Evolutionary conservation across 345 rosid genomes (phyloP).

Genomic region (Rhizophora mangle): DNA sequence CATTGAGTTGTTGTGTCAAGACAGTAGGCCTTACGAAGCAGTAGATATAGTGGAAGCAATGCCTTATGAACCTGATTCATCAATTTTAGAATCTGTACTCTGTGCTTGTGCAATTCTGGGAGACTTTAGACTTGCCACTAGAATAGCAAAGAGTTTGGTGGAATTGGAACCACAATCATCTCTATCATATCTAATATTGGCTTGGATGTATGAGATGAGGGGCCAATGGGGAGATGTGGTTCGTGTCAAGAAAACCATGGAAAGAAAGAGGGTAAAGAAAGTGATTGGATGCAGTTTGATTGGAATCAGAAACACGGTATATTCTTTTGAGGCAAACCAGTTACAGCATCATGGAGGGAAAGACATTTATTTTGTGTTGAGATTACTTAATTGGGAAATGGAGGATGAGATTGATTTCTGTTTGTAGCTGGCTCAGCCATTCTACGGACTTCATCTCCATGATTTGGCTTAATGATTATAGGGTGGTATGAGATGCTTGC

Average conservation of each 20-base stretch:
- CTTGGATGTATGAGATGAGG: constrained; percentile 48
- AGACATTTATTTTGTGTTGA: constrained; percentile 36
- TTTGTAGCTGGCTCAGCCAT: background rate
- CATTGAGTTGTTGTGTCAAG: constrained; percentile 46
- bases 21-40: constrained; percentile 48
- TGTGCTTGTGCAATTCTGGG: constrained; percentile 31
- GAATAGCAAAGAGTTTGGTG: constrained; percentile 45
- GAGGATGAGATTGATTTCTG: constrained; percentile 12
- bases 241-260: constrained; percentile 43
- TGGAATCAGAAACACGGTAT: constrained; percentile 36
- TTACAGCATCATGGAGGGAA: constrained; percentile 51
- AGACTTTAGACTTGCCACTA: constrained; percentile 40
- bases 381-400: constrained; percentile 46
- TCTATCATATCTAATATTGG: constrained; percentile 47
- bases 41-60: constrained; percentile 34
- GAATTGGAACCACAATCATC: constrained; percentile 39
- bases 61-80: constrained; percentile 41
- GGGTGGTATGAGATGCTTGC: too few relatives aligned
- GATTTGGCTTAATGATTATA: too few relatives aligned
- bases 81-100: constrained; percentile 46
- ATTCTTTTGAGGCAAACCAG: constrained; percentile 41
- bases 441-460: too few relatives aligned
- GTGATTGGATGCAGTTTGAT: constrained; percentile 57
- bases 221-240: constrained; percentile 64
- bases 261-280: constrained; percentile 27